These are phyloP conservation scores for Ophiostoma piceae DNA, from an alignment of 2,329 filamentous ascomycete genomes.

Conservation along the genomic window DNA sequence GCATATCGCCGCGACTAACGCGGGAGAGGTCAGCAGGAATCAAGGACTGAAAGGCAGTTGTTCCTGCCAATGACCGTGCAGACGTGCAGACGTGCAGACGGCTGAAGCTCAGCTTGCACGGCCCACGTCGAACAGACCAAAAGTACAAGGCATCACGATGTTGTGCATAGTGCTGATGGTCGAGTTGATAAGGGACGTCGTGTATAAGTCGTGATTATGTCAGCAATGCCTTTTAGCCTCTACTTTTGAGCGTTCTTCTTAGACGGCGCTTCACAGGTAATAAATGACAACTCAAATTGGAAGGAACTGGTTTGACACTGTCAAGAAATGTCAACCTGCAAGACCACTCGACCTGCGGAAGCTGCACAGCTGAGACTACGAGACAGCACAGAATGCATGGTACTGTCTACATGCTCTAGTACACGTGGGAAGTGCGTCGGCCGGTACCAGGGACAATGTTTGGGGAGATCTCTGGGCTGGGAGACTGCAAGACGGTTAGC, in stretches of 20 bases:
- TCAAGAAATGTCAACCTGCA: neutral
- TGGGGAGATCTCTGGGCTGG: neutral
- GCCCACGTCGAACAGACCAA: neutral
- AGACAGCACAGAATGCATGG: neutral
- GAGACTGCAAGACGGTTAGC: neutral
- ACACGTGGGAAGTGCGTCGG: constrained; percentile 5
- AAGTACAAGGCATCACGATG: constrained; percentile 8
- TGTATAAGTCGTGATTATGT: constrained; percentile 1
- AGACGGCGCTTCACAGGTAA: neutral
- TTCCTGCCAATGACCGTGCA: neutral
- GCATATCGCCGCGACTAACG: constrained; percentile 7
- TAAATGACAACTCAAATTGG: neutral
- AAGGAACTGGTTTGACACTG: neutral
- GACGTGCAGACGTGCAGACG: neutral
- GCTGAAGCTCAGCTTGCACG: constrained; percentile 2
- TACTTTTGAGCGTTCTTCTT: too few relatives aligned
- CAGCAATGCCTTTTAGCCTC: too few relatives aligned
- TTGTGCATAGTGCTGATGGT: neutral
- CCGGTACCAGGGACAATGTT: constrained; percentile 1
- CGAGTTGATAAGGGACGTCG: neutral
- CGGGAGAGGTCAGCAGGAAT: neutral
- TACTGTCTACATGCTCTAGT: neutral
- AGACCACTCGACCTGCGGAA: neutral
- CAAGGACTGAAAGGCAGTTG: neutral
- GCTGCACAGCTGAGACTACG: neutral